Conservation (phyloP, 371 early-diverging fungal species). For the Rhizopus arrhizus region DNA sequence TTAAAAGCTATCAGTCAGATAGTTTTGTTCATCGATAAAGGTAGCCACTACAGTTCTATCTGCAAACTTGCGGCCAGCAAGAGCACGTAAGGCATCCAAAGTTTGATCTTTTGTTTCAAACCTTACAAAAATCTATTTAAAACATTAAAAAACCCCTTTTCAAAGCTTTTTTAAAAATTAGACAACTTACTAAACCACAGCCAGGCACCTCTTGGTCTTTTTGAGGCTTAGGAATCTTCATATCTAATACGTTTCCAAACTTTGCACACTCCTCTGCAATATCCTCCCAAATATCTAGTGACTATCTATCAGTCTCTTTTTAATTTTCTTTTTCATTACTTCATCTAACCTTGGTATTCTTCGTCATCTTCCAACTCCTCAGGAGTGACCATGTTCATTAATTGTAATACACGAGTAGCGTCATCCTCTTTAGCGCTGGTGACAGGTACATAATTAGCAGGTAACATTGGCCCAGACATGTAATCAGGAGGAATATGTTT, state of each 20-base stretch:
- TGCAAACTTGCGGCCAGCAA: conserved; percentile 94
- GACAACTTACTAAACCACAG: conserved; percentile 76
- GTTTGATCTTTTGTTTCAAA: conserved; percentile 65
- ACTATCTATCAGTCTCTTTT: not conserved
- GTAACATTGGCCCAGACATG: conserved; percentile 11
- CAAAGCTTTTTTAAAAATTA: not conserved
- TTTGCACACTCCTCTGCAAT: conserved; percentile 88
- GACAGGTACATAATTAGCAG: conserved; percentile 27
- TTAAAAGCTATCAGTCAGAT: conserved; percentile 64
- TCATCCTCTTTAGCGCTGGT: conserved; percentile 56
- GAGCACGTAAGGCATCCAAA: conserved; percentile 72
- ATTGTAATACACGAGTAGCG: conserved; percentile 78
- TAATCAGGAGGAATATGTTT: conserved; percentile 41
- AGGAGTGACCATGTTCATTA: conserved; percentile 93
- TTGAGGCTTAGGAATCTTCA: conserved; percentile 85
- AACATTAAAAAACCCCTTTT: not conserved
- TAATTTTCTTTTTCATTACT: not conserved
- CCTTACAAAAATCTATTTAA: conserved; percentile 80
- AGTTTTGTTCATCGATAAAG: conserved; percentile 76
- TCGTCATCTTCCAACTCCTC: conserved; percentile 88
- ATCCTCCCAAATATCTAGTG: conserved; percentile 87
- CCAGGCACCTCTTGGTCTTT: conserved; percentile 61
- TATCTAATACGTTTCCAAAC: conserved; percentile 78
- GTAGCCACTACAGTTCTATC: conserved; percentile 92
- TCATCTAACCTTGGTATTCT: conserved; percentile 77